Percentiles rank a stretch among this genome's conserved stretches.
Evolutionary conservation across 2,329 filamentous ascomycete species (phyloP).

Genomic region (Cadophora sp.): DNA sequence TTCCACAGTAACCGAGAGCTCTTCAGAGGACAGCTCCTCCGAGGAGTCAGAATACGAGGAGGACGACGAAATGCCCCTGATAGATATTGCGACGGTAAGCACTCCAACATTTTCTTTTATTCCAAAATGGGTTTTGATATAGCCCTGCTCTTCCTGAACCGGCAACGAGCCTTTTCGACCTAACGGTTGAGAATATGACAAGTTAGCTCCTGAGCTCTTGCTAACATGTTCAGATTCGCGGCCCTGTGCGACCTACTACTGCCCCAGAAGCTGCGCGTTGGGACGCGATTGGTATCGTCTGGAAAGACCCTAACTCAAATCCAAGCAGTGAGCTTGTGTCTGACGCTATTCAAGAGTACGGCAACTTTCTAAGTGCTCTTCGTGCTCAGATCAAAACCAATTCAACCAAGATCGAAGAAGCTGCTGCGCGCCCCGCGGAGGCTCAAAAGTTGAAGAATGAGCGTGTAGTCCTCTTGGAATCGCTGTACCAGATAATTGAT

Average conservation of each 20-base stretch:
- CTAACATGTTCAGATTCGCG: constrained; percentile 39
- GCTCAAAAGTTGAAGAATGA: constrained; percentile 49
- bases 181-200: not conserved
- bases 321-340: constrained; percentile 40
- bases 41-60: constrained; percentile 45
- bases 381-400: constrained; percentile 42
- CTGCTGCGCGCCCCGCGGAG: constrained; percentile 36
- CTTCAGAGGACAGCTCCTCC: constrained; percentile 42
- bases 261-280: constrained; percentile 56
- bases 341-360: constrained; percentile 43
- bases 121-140: too few species aligned
- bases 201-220: not conserved
- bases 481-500: constrained; percentile 58
- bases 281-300: constrained; percentile 61
- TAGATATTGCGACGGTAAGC: constrained; percentile 43
- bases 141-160: too few species aligned
- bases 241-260: constrained; percentile 48
- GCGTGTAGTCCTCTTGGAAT: constrained; percentile 54
- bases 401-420: constrained; percentile 39
- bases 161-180: too few species aligned
- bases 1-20: constrained; percentile 40
- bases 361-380: constrained; percentile 40
- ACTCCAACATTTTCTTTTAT: not conserved
- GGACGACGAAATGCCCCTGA: constrained; percentile 38
- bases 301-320: constrained; percentile 46